Conservation (phyloP, 352 stramenopile species). For the Globisporangium spinosum region DNA sequence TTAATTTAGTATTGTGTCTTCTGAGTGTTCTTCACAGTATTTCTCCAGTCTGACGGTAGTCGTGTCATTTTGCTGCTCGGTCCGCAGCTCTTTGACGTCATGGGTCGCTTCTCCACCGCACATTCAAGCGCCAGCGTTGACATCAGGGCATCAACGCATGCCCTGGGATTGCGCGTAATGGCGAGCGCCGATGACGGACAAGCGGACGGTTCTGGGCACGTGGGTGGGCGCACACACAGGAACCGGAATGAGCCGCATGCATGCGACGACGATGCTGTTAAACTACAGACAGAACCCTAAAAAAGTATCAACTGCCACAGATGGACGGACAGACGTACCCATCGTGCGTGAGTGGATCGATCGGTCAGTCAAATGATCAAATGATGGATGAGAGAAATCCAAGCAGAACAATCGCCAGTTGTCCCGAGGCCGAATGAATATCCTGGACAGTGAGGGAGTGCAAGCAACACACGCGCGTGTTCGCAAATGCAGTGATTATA, state of each 20-base stretch:
- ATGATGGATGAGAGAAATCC: neutral
- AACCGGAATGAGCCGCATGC: slow-evolving; percentile 1
- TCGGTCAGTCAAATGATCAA: no score
- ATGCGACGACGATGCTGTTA: neutral
- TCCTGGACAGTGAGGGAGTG: neutral
- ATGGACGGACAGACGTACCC: neutral
- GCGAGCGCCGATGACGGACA: neutral
- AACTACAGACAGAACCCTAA: neutral
- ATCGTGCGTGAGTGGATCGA: neutral
- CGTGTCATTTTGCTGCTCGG: slow-evolving; percentile 11
- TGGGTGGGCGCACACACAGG: neutral
- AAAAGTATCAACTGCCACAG: neutral
- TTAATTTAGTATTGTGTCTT: slow-evolving; percentile 5
- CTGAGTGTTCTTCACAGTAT: neutral
- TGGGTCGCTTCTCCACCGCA: neutral
- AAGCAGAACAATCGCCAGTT: neutral
- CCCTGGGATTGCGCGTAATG: slow-evolving; percentile 2
- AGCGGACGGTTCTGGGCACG: neutral
- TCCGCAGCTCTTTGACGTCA: slow-evolving; percentile 6
- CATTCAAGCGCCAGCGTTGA: slow-evolving; percentile 6
- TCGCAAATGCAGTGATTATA: slow-evolving; percentile 2
- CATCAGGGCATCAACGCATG: slow-evolving; percentile 1
- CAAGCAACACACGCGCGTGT: neutral
- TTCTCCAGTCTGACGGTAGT: slow-evolving; percentile 2
- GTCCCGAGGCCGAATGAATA: neutral